Evolutionary conservation across 2,329 filamentous ascomycete species (phyloP), one percentile per base, ranked within the genome.

Genomic region (Claviceps maximensis): DNA sequence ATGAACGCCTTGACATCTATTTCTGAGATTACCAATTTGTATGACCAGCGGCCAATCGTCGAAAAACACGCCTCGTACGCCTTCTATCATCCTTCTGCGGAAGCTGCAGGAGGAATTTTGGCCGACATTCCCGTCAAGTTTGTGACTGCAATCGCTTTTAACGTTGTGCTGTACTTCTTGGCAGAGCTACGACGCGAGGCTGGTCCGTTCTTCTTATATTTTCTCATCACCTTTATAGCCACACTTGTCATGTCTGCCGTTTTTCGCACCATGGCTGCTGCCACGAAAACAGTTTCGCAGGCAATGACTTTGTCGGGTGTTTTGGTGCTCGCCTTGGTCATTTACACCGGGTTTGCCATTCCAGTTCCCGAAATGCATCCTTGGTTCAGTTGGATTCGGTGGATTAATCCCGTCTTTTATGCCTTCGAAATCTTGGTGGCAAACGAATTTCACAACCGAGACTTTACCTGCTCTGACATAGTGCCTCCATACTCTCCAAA

Each of bases 371-470:
- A 84, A 61, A 89, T 85, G 84, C 75, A 82, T 23, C 78, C 77
- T 0, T 91, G 86, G 84, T 83, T 85, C 49, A 71, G 79, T 29
- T 90, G 87, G 87, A 84, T 90, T 51, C 78, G 82, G 29, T 89
- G 83, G 69, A 73, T 89, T 50, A 84, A 89, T 55, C 84, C 85
- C 0, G 78, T 89, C 38, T 82, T 74, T 46, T 89, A 89, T 61
- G 83, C 77, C 2, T 91, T 89, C 58, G 86, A 89, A 63, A 76
- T 79, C 2, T 69, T 89, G 19, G 77, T 87, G 66, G 73, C 82
- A 55, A 90, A 89, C 65, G 87, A 93, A 62, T 84, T 87, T 58
- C 76, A 79, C 55, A 73, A 75, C 5, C 74, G 71, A 1, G 59
- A 72, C 0, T 84, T 82, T 48, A 66, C 69, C 1, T 89, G 86